phyloP scores from a whole-genome alignment of 139 green algal genomes.

The Chlorella ohadii region DNA sequence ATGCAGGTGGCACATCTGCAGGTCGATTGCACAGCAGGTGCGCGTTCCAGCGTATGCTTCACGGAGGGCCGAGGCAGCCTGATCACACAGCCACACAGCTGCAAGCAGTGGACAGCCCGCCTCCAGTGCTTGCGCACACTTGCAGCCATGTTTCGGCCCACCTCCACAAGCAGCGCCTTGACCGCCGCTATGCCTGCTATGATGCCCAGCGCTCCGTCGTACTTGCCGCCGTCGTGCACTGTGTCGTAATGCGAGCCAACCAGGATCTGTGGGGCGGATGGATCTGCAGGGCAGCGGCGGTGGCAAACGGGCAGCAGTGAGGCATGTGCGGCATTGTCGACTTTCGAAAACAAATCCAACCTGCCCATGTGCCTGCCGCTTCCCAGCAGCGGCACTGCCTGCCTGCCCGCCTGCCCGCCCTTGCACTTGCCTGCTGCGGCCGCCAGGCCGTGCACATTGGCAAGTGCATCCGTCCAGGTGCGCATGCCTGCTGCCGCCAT shows the following conservation, averaged over 20 bases:
- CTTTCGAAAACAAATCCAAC: no score
- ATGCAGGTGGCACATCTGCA: background rate
- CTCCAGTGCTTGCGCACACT: no score
- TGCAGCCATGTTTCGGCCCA: no score
- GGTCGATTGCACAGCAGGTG: background rate
- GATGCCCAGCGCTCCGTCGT: slow-evolving; percentile 89
- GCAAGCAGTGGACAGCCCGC: no score
- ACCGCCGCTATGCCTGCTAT: slow-evolving; percentile 82
- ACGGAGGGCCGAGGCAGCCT: no score
- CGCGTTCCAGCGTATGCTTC: no score
- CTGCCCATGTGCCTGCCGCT: no score
- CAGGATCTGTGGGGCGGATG: slow-evolving; percentile 58
- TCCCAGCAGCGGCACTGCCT: no score
- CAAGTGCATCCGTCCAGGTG: slow-evolving; percentile 77
- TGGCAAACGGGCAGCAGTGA: no score
- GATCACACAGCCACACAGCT: no score
- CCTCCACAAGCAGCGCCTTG: slow-evolving; percentile 71
- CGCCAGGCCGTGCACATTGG: slow-evolving; percentile 82
- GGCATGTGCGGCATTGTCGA: no score
- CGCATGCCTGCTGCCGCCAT: slow-evolving; percentile 83
- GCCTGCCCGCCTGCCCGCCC: background rate
- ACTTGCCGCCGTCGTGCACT: slow-evolving; percentile 91
- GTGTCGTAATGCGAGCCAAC: slow-evolving; percentile 94
- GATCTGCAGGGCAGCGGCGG: no score
- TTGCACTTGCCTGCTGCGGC: background rate